Conservation (phyloP, 768 basidiomycete genomes). For the Lentinus tigrinus region DNA sequence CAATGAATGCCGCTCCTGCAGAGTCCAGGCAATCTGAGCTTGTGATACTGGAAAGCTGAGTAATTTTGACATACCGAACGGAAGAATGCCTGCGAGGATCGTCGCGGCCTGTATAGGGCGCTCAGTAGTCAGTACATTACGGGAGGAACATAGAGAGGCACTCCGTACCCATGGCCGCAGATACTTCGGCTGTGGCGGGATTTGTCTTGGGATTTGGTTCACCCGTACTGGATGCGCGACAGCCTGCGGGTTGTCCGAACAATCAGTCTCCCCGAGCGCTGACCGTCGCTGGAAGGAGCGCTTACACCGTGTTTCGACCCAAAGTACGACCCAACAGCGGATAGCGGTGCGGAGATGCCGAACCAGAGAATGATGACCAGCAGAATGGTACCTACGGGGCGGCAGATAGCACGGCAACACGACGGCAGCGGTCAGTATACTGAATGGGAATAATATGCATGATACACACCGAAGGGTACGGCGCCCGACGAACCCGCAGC, state of each 20-base stretch:
- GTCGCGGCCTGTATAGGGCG: constrained; percentile 49
- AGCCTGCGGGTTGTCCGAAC: constrained; percentile 38
- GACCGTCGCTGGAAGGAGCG: background rate
- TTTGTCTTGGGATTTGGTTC: constrained; percentile 94
- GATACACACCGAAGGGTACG: constrained; percentile 82
- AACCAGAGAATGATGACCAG: constrained; percentile 88
- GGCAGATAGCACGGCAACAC: background rate
- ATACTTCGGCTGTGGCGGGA: constrained; percentile 85
- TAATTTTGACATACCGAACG: constrained; percentile 61
- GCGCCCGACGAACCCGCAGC: constrained; percentile 88
- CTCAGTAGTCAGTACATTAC: background rate
- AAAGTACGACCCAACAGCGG: constrained; percentile 80
- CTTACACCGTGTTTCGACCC: constrained; percentile 86
- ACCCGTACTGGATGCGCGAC: constrained; percentile 84
- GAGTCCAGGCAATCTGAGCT: constrained; percentile 2
- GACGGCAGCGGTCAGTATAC: background rate
- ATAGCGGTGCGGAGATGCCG: constrained; percentile 89
- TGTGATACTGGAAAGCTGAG: background rate
- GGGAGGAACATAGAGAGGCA: background rate
- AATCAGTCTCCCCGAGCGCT: background rate
- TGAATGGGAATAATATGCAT: background rate
- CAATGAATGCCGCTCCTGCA: constrained; percentile 92
- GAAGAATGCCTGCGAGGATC: constrained; percentile 86
- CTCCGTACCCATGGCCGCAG: constrained; percentile 71
- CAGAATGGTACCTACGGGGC: constrained; percentile 68